These are phyloP conservation scores for Ochetophila trinervis DNA, from an alignment of 306 rosid genomes.

Conservation along the genomic window DNA sequence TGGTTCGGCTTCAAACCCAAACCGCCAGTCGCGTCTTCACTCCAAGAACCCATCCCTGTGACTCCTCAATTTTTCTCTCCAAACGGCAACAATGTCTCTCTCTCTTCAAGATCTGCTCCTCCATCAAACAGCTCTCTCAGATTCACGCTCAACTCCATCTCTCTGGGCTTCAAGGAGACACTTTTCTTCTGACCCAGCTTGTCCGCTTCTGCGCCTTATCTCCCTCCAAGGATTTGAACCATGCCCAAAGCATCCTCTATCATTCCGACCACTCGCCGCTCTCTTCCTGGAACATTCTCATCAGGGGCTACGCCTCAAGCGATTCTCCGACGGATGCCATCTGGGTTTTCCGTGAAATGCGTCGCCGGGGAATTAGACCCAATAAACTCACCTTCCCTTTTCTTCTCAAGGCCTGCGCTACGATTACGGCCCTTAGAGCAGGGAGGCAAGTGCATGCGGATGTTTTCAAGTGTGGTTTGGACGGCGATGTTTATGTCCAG, in stretches of 20 bases:
- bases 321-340: conserved; percentile 50
- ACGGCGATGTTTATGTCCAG: conserved; percentile 61
- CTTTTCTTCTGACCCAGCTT: conserved; percentile 51
- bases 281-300: conserved; percentile 68
- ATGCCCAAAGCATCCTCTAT: conserved; percentile 48
- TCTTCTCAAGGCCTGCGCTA: conserved; percentile 64
- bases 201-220: conserved; percentile 54
- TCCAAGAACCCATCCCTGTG: background rate
- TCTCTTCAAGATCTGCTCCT: conserved; percentile 47
- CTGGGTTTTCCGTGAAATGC: conserved; percentile 53
- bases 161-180: conserved; percentile 49
- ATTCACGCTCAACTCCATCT: conserved; percentile 63
- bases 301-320: conserved; percentile 63
- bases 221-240: conserved; percentile 42
- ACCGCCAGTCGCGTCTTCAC: conserved; percentile 21
- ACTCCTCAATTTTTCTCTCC: conserved; percentile 20
- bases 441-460: conserved; percentile 69
- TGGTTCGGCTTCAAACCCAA: conserved; percentile 39
- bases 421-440: conserved; percentile 32
- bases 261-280: conserved; percentile 31
- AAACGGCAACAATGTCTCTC: conserved; percentile 50
- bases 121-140: conserved; percentile 51
- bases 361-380: conserved; percentile 41
- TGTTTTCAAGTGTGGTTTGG: conserved; percentile 60
- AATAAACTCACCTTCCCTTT: conserved; percentile 72